phyloP scores from a whole-genome alignment of 1,284 basidiomycete genomes.

The Sanghuangporus baumii region DNA sequence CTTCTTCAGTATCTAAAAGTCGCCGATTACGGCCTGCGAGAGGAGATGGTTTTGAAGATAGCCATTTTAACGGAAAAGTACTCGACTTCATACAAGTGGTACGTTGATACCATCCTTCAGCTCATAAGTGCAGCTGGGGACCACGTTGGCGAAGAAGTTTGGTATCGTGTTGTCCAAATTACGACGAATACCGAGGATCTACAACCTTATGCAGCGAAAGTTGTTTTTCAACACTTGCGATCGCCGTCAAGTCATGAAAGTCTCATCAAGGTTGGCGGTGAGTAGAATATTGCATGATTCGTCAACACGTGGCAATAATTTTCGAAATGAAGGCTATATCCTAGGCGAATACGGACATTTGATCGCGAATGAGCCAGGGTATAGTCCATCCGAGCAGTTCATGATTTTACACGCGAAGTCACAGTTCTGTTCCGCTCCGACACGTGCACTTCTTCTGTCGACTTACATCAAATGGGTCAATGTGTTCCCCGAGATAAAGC shows the following conservation, averaged over 20 bases:
- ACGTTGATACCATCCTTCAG: conserved; percentile 93
- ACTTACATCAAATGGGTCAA: conserved; percentile 99
- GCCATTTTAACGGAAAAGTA: conserved; percentile 98
- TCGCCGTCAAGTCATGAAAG: conserved; percentile 93
- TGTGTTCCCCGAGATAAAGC: conserved; percentile 97
- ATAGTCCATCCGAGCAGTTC: conserved; percentile 94
- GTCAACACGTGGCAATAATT: conserved; percentile 14
- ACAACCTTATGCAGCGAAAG: conserved; percentile 90
- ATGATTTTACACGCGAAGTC: conserved; percentile 92
- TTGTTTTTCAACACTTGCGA: conserved; percentile 89
- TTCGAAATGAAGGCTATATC: conserved; percentile 67
- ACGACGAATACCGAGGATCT: conserved; percentile 98
- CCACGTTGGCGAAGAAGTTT: conserved; percentile 97
- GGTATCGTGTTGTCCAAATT: conserved; percentile 98
- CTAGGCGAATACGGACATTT: conserved; percentile 97
- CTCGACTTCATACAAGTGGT: conserved; percentile 92
- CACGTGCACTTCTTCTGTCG: conserved; percentile 87
- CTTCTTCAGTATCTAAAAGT: conserved; percentile 88
- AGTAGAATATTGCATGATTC: conserved; percentile 20
- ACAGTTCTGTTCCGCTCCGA: conserved; percentile 90
- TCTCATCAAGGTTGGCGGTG: conserved; percentile 93
- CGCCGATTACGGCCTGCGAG: conserved; percentile 92
- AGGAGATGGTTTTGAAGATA: conserved; percentile 98
- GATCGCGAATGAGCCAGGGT: conserved; percentile 91
- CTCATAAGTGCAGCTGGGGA: conserved; percentile 96